Evolutionary conservation across 2,329 filamentous ascomycete species (phyloP).

Genomic region (Diaporthe destruens): DNA sequence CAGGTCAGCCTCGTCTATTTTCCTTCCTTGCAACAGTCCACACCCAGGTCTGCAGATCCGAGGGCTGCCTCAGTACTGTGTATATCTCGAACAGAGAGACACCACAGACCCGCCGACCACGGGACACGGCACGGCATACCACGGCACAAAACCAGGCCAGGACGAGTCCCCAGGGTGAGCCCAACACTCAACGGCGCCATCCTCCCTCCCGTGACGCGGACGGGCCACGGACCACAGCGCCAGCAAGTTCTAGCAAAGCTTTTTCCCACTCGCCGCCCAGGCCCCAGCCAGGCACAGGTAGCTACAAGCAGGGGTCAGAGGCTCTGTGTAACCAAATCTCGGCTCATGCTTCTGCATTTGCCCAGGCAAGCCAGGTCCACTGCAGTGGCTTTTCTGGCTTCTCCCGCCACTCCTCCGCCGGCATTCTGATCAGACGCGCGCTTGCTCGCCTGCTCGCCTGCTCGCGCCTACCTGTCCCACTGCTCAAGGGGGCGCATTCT

Average conservation of each 20-base stretch:
- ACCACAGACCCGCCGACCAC: slow-evolving; percentile 5
- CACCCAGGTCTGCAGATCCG: neutral
- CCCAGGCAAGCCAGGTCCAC: slow-evolving; percentile 8
- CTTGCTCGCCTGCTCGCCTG: slow-evolving; percentile 48
- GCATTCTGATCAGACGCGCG: slow-evolving; percentile 51
- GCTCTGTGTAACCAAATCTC: slow-evolving; percentile 42
- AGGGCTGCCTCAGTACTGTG: neutral
- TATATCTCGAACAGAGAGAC: slow-evolving; percentile 2
- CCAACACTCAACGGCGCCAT: neutral
- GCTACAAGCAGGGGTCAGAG: slow-evolving; percentile 40
- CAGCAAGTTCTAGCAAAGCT: slow-evolving; percentile 27
- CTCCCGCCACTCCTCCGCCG: slow-evolving; percentile 27
- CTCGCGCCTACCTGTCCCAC: slow-evolving; percentile 41
- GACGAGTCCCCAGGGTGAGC: neutral
- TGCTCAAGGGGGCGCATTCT: slow-evolving; percentile 21
- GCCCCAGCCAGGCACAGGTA: slow-evolving; percentile 14
- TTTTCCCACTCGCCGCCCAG: slow-evolving; percentile 30
- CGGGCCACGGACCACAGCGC: slow-evolving; percentile 27
- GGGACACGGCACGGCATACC: slow-evolving; percentile 18
- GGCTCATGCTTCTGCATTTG: slow-evolving; percentile 36
- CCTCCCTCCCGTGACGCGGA: slow-evolving; percentile 27
- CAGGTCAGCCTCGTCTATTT: slow-evolving; percentile 25
- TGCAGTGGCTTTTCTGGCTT: slow-evolving; percentile 26
- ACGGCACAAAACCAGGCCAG: slow-evolving; percentile 29
- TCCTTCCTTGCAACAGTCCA: neutral